These are phyloP conservation scores for Trebouxia sp. DNA, from an alignment of 139 green algal genomes.

Conservation along the genomic window DNA sequence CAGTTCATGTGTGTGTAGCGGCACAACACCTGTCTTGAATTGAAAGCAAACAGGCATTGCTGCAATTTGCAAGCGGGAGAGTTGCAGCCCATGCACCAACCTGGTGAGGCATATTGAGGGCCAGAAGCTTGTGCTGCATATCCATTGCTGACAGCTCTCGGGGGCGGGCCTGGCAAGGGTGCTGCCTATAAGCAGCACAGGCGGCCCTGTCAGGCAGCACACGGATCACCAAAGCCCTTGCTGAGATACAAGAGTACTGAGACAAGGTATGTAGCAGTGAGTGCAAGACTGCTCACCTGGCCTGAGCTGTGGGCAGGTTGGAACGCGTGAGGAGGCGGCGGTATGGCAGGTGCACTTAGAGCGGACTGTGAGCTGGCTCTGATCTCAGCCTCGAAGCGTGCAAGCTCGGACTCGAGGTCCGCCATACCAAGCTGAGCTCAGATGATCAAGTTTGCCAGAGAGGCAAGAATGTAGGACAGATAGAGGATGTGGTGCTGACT, in stretches of 20 bases:
- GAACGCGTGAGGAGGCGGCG: background rate
- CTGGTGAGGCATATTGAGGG: conserved; percentile 18
- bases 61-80: background rate
- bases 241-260: no score
- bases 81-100: background rate
- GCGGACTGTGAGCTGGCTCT: background rate
- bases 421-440: conserved; percentile 34
- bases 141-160: background rate
- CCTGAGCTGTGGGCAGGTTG: background rate
- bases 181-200: background rate
- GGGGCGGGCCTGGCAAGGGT: background rate
- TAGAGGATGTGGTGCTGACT: no score
- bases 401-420: conserved; percentile 49
- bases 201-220: background rate
- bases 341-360: background rate
- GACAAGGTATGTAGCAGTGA: no score
- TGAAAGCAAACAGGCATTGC: background rate
- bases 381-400: conserved; percentile 49
- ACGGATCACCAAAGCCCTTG: background rate
- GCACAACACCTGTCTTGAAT: no score
- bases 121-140: conserved; percentile 15
- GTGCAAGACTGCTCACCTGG: background rate
- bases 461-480: no score
- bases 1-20: no score
- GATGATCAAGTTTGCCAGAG: background rate